phyloP scores from a whole-genome alignment of 2,329 filamentous ascomycete genomes.

The Trichoderma sp. region DNA sequence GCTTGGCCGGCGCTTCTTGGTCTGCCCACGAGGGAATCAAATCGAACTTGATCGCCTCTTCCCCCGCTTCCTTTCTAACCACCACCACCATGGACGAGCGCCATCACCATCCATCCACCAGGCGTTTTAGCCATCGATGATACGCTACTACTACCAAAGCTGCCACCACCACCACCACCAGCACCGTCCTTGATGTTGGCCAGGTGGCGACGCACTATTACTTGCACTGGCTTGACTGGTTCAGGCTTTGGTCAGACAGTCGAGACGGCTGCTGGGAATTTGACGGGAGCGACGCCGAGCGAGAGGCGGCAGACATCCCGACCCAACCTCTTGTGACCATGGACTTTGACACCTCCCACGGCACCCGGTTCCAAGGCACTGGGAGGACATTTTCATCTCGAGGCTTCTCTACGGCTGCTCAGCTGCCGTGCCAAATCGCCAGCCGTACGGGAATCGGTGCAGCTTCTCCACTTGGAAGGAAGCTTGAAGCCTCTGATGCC shows the following conservation, averaged over 20 bases:
- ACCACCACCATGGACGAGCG: not conserved
- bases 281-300: not conserved
- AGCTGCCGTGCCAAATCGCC: not conserved
- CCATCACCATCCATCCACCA: constrained; percentile 3
- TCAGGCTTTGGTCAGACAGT: too few species aligned
- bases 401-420: too few species aligned
- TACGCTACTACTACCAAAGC: not conserved
- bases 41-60: not conserved
- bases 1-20: not conserved
- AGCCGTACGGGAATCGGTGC: constrained; percentile 15
- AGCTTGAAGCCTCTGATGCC: constrained; percentile 20
- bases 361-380: not conserved
- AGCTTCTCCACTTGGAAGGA: constrained; percentile 21
- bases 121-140: not conserved
- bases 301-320: constrained; percentile 20
- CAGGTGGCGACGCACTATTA: constrained; percentile 6
- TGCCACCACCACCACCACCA: not conserved
- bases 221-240: not conserved
- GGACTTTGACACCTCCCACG: constrained; percentile 4
- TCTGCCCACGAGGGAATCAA: not conserved
- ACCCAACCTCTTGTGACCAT: not conserved
- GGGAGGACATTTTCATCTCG: too few species aligned
- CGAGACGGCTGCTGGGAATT: too few species aligned
- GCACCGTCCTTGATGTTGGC: constrained; percentile 1
- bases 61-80: too few species aligned